Evolutionary conservation across 176 grass and related monocot species (phyloP), one percentile per base, ranked within the genome.

Genomic region (Thinopyrum elongatum): DNA sequence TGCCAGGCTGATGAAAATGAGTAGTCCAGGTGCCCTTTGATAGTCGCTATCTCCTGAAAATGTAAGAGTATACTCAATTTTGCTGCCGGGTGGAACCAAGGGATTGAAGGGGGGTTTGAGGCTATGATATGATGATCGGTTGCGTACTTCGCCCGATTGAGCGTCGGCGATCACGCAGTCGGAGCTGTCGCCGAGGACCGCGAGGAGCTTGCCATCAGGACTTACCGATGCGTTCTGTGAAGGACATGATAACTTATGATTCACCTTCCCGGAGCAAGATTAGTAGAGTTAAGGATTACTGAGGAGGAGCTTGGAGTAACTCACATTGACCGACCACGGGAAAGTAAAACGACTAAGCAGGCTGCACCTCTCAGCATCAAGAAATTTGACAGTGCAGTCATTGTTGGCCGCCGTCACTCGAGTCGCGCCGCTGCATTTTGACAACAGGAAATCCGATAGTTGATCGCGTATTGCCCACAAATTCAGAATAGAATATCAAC

Each of bases 1-100:
- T 97, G 92, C 95, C 95, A 94, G 2, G 95, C 84, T 0, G 92
- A 94, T 9, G 92, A 86, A 78, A 94, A 97, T 4, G 95, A 97
- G 88, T 94, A 94, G 62, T 97, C 92, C 60, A 85, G 19, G 80
- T 94, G 95, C 0, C 92, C 95, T 29, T 75, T 86, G 8, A 97
- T 90, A 30, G 27, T 88, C 23, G 83, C 85, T 41, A 89, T 83
- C 13, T 89, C 88, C 92, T 97, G 35, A 2, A 85, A 29, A 61
- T 38, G 13, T 6, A 8, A 16, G 13, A 60, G 28, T 33, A 4
- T 44, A 15, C 68, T 4, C 46, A 25, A 31, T 4, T 16, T 5
- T n/a, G 10, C 36, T 7, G 2, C 53, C 14, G 10, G 0, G 58
- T 55, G 13, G 9, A 15, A 39, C 30, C 0, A 16, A 29, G 6